These are phyloP conservation scores for Spinacia oleracea DNA, from an alignment of 179 eudicot genomes.

Conservation along the genomic window DNA sequence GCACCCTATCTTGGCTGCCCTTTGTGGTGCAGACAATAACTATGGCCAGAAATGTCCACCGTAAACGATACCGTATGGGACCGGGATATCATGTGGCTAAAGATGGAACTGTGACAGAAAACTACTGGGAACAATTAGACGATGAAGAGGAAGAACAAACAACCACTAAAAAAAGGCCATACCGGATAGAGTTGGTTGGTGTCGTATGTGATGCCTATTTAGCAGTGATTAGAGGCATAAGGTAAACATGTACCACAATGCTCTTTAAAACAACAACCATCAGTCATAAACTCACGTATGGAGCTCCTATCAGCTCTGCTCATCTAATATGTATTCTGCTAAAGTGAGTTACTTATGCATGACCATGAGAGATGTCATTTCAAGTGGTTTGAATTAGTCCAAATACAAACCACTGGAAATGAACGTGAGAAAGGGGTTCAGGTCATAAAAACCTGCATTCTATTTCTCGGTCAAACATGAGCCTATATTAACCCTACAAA, in stretches of 20 bases:
- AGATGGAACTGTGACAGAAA: conserved; percentile 73
- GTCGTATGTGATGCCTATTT: conserved; percentile 97
- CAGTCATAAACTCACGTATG: not conserved
- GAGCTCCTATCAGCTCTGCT: not conserved
- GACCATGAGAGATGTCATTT: not conserved
- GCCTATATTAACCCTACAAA: too few species aligned
- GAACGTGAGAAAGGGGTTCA: not conserved
- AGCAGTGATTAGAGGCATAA: conserved; percentile 95
- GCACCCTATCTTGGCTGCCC: conserved; percentile 96
- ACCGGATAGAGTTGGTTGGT: conserved; percentile 96
- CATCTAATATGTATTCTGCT: not conserved
- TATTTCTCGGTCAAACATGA: not conserved
- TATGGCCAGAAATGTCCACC: conserved; percentile 98
- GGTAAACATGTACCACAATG: conserved; percentile 42
- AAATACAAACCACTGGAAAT: not conserved
- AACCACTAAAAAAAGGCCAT: conserved; percentile 62
- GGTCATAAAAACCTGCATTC: not conserved
- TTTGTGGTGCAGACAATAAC: conserved; percentile 97
- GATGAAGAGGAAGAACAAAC: conserved; percentile 65
- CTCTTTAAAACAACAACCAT: not conserved
- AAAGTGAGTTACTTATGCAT: not conserved
- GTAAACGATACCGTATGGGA: conserved; percentile 91
- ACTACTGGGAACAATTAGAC: conserved; percentile 90
- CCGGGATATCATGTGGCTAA: conserved; percentile 75
- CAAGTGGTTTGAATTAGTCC: not conserved